Evolutionary conservation across 306 rosid species (phyloP), one percentile per base, ranked within the genome.

Genomic region (Prosopis cineraria): DNA sequence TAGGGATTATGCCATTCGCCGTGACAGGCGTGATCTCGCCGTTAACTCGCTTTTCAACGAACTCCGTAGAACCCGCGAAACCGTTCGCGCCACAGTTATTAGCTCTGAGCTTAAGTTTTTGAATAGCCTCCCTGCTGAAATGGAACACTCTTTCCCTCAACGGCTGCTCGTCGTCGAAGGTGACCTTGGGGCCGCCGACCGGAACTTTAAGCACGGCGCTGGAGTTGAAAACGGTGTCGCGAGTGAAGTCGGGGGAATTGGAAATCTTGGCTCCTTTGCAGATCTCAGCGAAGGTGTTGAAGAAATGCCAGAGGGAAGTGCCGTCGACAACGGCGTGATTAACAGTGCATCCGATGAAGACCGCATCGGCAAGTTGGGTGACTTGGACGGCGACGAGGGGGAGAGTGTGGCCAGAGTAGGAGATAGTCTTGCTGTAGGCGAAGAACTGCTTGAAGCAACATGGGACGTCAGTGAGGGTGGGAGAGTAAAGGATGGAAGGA

Each of bases 271-370:
- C 85, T 10, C 88, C 87, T 10, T 52, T 47, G 62, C 79, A 74
- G 36, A 87, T 81, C 64, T 85, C 89, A 0, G 93, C 93, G 33
- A 89, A 83, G 12, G 89, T 83, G 83, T 89, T 89, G 78, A 89
- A 89, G 75, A 89, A 89, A 67, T 89, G 88, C 93, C 91, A 89
- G 69, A 89, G 81, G 37, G 91, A 87, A 4, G 91, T 87, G 7
- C 93, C 91, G 13, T 89, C 93, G 0, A 85, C 39, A 10, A 87
- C 88, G 63, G 93, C 83, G 48, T 87, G 93, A 70, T 89, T 89
- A 39, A 85, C 88, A 0, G 83, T 83, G 43, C 85, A 83, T 0
- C 93, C 91, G 24, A 89, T 80, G 74, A 89, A 89, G 17, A 89
- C 84, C 0, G 88, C 88, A 60, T 87, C 89, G 1, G 74, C 82